Percentiles rank a stretch among this genome's conserved stretches.
Evolutionary conservation across 2,329 filamentous ascomycete genomes (phyloP).

Genomic region (Pestalotiopsis sp.): DNA sequence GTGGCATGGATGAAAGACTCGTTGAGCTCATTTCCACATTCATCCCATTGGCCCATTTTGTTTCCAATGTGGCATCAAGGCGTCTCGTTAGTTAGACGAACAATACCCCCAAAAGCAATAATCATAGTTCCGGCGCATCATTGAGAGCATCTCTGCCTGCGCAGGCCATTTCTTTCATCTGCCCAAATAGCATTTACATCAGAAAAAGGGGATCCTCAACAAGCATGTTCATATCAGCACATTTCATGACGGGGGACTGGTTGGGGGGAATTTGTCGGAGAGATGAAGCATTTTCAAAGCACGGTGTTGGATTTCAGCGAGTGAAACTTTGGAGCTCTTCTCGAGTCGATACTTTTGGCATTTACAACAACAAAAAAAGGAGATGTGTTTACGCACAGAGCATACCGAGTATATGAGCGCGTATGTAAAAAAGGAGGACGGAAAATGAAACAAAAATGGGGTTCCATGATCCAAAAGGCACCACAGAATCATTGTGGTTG

Average conservation of each 20-base stretch:
- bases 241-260: background rate
- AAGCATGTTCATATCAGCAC: slow-evolving; percentile 3
- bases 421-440: too few relatives aligned
- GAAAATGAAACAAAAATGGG: background rate
- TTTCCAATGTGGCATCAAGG: background rate
- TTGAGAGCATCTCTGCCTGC: background rate
- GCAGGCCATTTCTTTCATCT: background rate
- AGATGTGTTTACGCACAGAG: background rate
- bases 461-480: background rate
- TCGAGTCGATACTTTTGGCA: background rate
- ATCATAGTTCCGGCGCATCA: background rate
- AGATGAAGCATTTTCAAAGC: slow-evolving; percentile 2
- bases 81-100: background rate
- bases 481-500: background rate
- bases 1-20: slow-evolving; percentile 12
- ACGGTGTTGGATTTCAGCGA: slow-evolving; percentile 4
- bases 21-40: background rate
- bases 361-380: background rate
- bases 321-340: background rate
- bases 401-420: background rate
- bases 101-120: background rate
- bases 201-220: background rate
- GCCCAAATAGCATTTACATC: slow-evolving; percentile 2
- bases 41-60: background rate
- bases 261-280: background rate